Conservation (phyloP, 768 basidiomycete genomes). For the Lentinus brumalis region DNA sequence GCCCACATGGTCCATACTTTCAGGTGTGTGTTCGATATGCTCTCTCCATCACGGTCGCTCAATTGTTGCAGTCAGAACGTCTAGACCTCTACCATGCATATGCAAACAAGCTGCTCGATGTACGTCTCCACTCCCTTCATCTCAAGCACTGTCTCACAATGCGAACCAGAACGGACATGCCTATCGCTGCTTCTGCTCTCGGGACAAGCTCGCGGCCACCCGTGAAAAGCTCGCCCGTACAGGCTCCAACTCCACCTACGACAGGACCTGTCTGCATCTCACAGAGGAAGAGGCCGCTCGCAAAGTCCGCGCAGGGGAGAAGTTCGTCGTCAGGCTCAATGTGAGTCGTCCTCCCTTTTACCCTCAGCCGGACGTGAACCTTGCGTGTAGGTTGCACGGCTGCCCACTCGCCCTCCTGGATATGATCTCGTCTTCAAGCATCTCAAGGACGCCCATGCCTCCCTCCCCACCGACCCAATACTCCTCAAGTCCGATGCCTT, state of each 20-base stretch:
- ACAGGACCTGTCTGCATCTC: slow-evolving; percentile 84
- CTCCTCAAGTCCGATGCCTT: slow-evolving; percentile 90
- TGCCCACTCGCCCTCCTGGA: slow-evolving; percentile 52
- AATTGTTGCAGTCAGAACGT: slow-evolving; percentile 71
- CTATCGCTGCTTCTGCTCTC: slow-evolving; percentile 93
- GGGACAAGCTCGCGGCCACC: slow-evolving; percentile 65
- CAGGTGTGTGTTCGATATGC: slow-evolving; percentile 52
- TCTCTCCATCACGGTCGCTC: background rate
- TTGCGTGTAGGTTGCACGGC: slow-evolving; percentile 52
- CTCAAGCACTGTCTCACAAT: background rate
- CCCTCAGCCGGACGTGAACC: background rate
- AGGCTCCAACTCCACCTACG: slow-evolving; percentile 82
- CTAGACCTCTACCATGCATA: slow-evolving; percentile 82
- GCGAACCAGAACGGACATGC: slow-evolving; percentile 73
- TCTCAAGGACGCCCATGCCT: slow-evolving; percentile 73
- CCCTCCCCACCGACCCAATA: slow-evolving; percentile 86
- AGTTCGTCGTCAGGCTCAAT: slow-evolving; percentile 83
- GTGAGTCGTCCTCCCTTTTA: slow-evolving; percentile 44
- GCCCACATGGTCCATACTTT: slow-evolving; percentile 82
- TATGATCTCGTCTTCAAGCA: slow-evolving; percentile 77
- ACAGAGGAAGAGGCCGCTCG: slow-evolving; percentile 84
- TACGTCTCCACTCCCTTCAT: slow-evolving; percentile 34
- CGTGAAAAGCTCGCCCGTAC: slow-evolving; percentile 69
- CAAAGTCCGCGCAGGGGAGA: slow-evolving; percentile 73
- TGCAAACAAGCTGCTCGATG: slow-evolving; percentile 74